Base-by-base conservation (phyloP, 139 green algal species). In the Zygnema circumcarinatum region DNA sequence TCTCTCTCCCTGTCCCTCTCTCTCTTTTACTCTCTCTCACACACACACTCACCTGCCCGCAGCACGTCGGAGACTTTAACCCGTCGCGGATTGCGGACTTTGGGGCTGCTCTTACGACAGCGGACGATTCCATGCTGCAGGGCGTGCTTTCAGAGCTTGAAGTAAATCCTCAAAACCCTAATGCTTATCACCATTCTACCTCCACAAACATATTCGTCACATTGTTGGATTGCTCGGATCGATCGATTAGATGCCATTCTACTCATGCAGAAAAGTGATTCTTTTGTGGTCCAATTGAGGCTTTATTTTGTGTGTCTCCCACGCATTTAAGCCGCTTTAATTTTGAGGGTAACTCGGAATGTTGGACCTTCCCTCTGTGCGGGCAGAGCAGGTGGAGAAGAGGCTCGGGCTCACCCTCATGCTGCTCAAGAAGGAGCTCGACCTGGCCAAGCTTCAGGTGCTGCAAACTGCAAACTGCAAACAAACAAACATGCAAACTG, bases 401-500 rank as follows among this genome's bases (percentile, higher is more conserved):
- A 35, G 93, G 31, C 89, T 95, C 1, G 53, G 90, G 39, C 81
- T 91, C 76, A 94, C 96, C 41, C 92, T 99, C 81, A 75, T 94
- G 86, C 87, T 98, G 80, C 85, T 98, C 68, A 98, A 98, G 92
- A 99, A 99, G 92, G 97, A 99, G 91, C 94, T 98, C 54, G 96
- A 99, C 93, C 93, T 99, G 86, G 95, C 94, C 88, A 96, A 96
- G 89, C 91, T 99, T 89, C 96, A 98, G 93, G 85, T 89, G 74
- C 3, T 16, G 31, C 16, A n/a, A n/a, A n/a, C n/a, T n/a, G n/a
- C n/a, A n/a, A n/a, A n/a, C 25, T 38, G 73, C 25, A n/a, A n/a
- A n/a, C n/a, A n/a, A n/a, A n/a, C n/a, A n/a, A n/a, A n/a, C n/a
- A n/a, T 25, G 56, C 56, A 29, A 29, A 25, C 56, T 25, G 25